A percentile compares a stretch with the other conserved stretches of the same genome.
phyloP scores from a whole-genome alignment of 1,139 yeast genomes.

The Schwanniomyces etchellsii region DNA sequence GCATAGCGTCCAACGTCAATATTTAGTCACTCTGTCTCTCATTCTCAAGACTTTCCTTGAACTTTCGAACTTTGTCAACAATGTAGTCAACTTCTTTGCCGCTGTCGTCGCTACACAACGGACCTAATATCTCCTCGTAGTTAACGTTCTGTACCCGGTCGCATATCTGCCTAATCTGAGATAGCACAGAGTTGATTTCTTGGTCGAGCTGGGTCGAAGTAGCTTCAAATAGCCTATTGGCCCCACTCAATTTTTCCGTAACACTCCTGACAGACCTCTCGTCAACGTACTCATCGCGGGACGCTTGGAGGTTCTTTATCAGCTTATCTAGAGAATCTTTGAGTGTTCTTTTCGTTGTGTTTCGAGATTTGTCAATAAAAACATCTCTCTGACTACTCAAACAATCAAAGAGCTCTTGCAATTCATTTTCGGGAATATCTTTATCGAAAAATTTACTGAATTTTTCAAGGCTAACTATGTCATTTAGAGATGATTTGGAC shows the following conservation, averaged over 20 bases:
- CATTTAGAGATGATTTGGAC: conserved; percentile 7
- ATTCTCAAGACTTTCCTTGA: conserved; percentile 1
- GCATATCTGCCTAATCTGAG: conserved; percentile 1
- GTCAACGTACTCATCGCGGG: conserved; percentile 1
- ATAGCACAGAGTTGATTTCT: conserved; percentile 1
- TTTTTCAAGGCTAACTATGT: conserved; percentile 7
- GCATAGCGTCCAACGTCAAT: neutral
- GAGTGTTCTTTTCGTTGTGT: neutral
- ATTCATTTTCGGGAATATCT: conserved; percentile 8
- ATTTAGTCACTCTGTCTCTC: neutral
- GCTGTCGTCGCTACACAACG: conserved; percentile 1
- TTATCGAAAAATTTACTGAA: conserved; percentile 13
- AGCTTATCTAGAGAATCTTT: conserved; percentile 1
- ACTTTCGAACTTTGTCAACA: neutral
- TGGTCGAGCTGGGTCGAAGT: conserved; percentile 2
- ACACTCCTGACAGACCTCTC: conserved; percentile 1
- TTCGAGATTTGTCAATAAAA: neutral
- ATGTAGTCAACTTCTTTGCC: conserved; percentile 1
- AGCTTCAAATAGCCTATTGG: neutral
- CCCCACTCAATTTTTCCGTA: too few relatives aligned
- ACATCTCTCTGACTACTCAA: conserved; percentile 15
- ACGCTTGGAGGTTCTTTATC: neutral
- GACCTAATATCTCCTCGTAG: conserved; percentile 1
- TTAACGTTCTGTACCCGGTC: neutral
- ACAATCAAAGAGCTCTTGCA: conserved; percentile 13